A percentile compares a stretch with the other conserved stretches of the same genome.
Evolutionary conservation across 495 filamentous ascomycete genomes (phyloP).

Genomic region (Lineolata rhizophorae): DNA sequence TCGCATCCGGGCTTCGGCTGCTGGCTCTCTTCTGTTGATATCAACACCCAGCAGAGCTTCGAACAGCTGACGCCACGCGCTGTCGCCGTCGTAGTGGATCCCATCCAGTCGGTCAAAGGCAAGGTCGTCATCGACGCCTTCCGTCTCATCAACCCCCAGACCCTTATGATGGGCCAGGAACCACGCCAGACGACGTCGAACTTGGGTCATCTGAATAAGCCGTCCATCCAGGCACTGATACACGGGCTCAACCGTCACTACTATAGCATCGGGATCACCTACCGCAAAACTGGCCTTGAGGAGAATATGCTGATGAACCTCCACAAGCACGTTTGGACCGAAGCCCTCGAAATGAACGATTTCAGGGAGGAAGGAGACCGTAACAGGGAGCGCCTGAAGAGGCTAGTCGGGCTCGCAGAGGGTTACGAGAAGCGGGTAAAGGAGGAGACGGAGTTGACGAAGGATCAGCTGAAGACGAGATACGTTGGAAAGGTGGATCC

Average conservation of each 20-base stretch:
- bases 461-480: conserved; percentile 94
- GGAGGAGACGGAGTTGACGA: conserved; percentile 89
- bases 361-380: conserved; percentile 64
- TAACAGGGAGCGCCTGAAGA: conserved; percentile 70
- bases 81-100: conserved; percentile 93
- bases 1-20: conserved; percentile 98
- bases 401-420: conserved; percentile 72
- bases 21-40: conserved; percentile 97
- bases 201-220: conserved; percentile 94
- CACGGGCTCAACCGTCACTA: conserved; percentile 96
- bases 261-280: conserved; percentile 96
- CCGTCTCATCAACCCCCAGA: conserved; percentile 95
- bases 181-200: conserved; percentile 97
- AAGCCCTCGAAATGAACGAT: conserved; percentile 91
- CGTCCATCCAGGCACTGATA: conserved; percentile 96
- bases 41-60: conserved; percentile 98
- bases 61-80: conserved; percentile 91
- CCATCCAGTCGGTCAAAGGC: conserved; percentile 97
- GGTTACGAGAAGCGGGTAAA: conserved; percentile 97
- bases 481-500: conserved; percentile 98
- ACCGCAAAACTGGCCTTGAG: conserved; percentile 90
- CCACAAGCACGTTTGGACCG: conserved; percentile 98
- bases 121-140: conserved; percentile 99
- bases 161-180: conserved; percentile 95
- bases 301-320: conserved; percentile 99